A percentile compares a stretch with the other conserved stretches of the same genome.
These are phyloP conservation scores for Nidularia pulvinata DNA, from an alignment of 768 basidiomycete genomes.

Conservation along the genomic window DNA sequence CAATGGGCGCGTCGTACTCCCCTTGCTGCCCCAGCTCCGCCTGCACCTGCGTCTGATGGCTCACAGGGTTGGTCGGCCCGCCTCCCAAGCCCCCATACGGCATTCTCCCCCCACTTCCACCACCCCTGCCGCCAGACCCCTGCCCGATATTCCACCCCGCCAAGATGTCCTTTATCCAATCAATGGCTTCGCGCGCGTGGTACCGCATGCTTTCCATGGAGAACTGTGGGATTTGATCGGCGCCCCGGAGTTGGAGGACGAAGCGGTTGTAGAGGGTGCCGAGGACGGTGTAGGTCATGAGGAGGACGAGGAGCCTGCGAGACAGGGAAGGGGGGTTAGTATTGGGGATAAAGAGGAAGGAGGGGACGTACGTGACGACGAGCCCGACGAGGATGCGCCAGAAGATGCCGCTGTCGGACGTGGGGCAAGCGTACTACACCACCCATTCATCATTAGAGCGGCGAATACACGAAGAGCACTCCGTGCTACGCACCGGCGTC, in stretches of 20 bases:
- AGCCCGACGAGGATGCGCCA: conserved; percentile 57
- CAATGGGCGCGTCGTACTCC: too few relatives aligned
- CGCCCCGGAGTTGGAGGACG: conserved; percentile 69
- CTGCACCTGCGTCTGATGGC: conserved; percentile 35
- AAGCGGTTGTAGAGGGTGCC: conserved; percentile 80
- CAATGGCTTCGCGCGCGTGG: conserved; percentile 38
- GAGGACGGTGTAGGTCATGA: conserved; percentile 65
- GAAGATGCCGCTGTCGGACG: conserved; percentile 48
- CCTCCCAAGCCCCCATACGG: background rate
- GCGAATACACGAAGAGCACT: background rate
- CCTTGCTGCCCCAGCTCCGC: conserved; percentile 5
- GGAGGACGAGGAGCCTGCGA: conserved; percentile 49
- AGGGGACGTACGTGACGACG: conserved; percentile 52
- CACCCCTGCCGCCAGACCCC: conserved; percentile 12
- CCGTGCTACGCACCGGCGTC: conserved; percentile 56
- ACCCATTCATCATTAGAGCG: conserved; percentile 1
- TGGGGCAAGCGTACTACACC: conserved; percentile 70
- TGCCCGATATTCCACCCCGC: conserved; percentile 13
- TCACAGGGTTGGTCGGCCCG: conserved; percentile 33
- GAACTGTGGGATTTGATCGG: conserved; percentile 74
- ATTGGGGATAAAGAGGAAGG: background rate
- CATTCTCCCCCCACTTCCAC: conserved; percentile 1
- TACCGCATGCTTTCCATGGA: conserved; percentile 50
- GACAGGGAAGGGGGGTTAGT: background rate
- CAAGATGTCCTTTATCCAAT: conserved; percentile 39